Conservation (phyloP, 1,284 basidiomycete species). For the Austroboletus olivaceoglutinosus region DNA sequence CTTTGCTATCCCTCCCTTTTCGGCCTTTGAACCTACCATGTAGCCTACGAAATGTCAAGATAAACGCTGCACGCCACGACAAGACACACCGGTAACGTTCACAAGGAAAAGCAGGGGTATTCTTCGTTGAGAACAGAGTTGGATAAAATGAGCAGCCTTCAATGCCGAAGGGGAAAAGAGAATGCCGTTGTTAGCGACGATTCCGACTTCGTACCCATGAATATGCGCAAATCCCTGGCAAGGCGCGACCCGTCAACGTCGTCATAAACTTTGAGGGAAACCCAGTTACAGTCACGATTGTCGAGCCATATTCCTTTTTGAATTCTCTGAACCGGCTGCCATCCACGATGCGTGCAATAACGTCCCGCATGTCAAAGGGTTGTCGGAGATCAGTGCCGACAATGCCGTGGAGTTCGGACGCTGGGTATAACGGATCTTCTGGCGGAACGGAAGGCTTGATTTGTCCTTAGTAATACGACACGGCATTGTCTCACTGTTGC, state of each 20-base stretch:
- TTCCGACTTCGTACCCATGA: conserved; percentile 86
- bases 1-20: conserved; percentile 94
- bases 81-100: conserved; percentile 73
- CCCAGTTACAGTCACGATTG: conserved; percentile 75
- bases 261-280: conserved; percentile 12
- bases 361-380: conserved; percentile 90
- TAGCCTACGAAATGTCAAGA: conserved; percentile 53
- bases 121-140: conserved; percentile 88
- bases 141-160: conserved; percentile 94
- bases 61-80: not conserved
- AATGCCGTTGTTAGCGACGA: conserved; percentile 93
- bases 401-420: conserved; percentile 84
- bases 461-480: conserved; percentile 11
- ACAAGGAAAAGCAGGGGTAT: conserved; percentile 93
- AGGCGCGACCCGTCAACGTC: conserved; percentile 8
- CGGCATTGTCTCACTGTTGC: conserved; percentile 16
- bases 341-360: conserved; percentile 89
- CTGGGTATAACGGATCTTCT: conserved; percentile 78
- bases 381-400: conserved; percentile 88
- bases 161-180: conserved; percentile 91
- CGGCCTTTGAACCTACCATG: conserved; percentile 94
- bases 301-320: conserved; percentile 92
- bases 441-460: conserved; percentile 55
- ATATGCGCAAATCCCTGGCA: conserved; percentile 84
- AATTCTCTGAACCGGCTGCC: conserved; percentile 93